Percentiles rank a stretch among this genome's conserved stretches.
Evolutionary conservation across 257 asterid species (phyloP).

Genomic region (Voacanga thouarsii): DNA sequence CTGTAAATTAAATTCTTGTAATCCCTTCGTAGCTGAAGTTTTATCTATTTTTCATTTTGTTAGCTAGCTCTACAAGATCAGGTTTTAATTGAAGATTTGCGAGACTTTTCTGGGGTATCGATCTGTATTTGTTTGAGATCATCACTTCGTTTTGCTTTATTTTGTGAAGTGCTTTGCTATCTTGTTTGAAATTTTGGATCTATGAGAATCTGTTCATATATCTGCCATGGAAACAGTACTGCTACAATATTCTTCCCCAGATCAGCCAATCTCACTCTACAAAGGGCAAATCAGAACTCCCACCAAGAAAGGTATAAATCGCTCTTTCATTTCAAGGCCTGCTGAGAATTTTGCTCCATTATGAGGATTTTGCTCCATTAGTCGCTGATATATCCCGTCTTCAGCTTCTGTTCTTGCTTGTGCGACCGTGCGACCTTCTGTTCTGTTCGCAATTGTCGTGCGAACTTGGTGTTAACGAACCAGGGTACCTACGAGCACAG

Average conservation of each 20-base stretch:
- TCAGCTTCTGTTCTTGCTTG: no score
- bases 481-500: no score
- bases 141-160: slow-evolving; percentile 8
- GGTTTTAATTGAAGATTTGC: slow-evolving; percentile 1
- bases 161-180: neutral
- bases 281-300: slow-evolving; percentile 34
- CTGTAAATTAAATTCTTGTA: slow-evolving; percentile 18
- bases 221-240: slow-evolving; percentile 47
- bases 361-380: no score
- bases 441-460: no score
- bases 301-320: slow-evolving; percentile 15
- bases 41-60: neutral
- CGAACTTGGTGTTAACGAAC: no score
- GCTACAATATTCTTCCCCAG: slow-evolving; percentile 30
- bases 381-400: no score
- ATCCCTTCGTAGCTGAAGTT: neutral
- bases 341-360: slow-evolving; percentile 20
- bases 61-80: neutral
- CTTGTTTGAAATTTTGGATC: neutral
- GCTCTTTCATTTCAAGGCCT: slow-evolving; percentile 32
- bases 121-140: slow-evolving; percentile 47
- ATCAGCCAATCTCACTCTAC: slow-evolving; percentile 39
- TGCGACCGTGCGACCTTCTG: no score
- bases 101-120: slow-evolving; percentile 21
- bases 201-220: neutral